These are phyloP conservation scores for Flaveria brownii DNA, from an alignment of 129 eudicot species.

Conservation along the genomic window DNA sequence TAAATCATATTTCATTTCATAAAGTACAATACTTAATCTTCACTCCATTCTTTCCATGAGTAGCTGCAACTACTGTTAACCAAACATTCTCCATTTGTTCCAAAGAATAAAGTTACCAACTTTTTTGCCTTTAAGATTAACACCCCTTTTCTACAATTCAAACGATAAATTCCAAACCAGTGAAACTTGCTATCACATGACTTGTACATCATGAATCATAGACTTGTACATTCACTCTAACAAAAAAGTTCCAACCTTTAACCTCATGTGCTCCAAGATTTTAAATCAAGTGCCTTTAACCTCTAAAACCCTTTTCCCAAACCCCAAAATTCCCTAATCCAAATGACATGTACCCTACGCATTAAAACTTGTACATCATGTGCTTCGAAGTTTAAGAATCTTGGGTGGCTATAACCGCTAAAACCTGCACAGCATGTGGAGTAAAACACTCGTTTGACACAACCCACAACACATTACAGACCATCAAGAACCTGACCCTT, in stretches of 20 bases:
- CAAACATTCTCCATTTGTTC: conserved; percentile 14
- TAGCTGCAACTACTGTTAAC: conserved; percentile 20
- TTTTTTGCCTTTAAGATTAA: conserved; percentile 25
- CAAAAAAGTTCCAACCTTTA: conserved; percentile 13
- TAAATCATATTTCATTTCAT: neutral
- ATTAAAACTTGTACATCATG: conserved; percentile 29
- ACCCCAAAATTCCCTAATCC: conserved; percentile 13
- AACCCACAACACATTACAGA: conserved; percentile 19
- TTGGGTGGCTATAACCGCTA: conserved; percentile 35
- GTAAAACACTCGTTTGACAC: conserved; percentile 33
- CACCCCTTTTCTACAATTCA: conserved; percentile 11
- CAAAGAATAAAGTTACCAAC: conserved; percentile 30
- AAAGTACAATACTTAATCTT: conserved; percentile 22
- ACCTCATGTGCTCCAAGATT: conserved; percentile 25
- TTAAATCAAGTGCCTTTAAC: conserved; percentile 15
- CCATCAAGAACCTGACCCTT: conserved; percentile 33
- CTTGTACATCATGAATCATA: conserved; percentile 15
- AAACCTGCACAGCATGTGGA: conserved; percentile 36
- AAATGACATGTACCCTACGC: conserved; percentile 19
- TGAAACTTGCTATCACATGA: neutral
- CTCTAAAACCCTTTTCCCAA: conserved; percentile 24
- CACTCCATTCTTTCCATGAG: conserved; percentile 19
- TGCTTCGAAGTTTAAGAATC: conserved; percentile 39
- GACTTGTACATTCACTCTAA: conserved; percentile 9
- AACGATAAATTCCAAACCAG: neutral